A percentile compares a stretch with the other conserved stretches of the same genome.
phyloP scores from a whole-genome alignment of 2,329 filamentous ascomycete species.

The Fusarium compactum region DNA sequence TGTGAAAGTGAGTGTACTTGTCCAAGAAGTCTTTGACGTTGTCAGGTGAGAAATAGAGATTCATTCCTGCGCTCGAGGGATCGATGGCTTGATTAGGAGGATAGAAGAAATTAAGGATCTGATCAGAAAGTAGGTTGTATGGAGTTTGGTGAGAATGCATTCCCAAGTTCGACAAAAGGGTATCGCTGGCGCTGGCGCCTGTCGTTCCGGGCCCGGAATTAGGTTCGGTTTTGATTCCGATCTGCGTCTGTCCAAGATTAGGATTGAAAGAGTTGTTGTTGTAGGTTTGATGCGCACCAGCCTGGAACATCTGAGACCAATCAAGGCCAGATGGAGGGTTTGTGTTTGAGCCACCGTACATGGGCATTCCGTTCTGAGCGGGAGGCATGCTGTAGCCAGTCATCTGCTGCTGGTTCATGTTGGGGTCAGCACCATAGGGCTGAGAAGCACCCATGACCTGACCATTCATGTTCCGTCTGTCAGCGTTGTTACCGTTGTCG shows the following conservation, averaged over 20 bases:
- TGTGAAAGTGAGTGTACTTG: constrained; percentile 78
- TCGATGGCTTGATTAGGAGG: constrained; percentile 60
- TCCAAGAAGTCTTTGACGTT: constrained; percentile 79
- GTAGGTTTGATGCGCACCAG: constrained; percentile 75
- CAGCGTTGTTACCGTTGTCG: constrained; percentile 66
- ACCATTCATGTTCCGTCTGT: constrained; percentile 67
- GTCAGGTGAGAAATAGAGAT: constrained; percentile 73
- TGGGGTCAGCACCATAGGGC: constrained; percentile 68
- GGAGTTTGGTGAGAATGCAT: constrained; percentile 62
- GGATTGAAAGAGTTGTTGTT: constrained; percentile 71
- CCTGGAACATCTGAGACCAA: constrained; percentile 83
- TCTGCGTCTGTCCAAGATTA: constrained; percentile 77
- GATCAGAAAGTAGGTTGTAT: constrained; percentile 66
- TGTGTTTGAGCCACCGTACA: constrained; percentile 70
- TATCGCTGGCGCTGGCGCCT: constrained; percentile 61
- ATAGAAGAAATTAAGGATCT: constrained; percentile 68
- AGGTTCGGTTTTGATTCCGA: constrained; percentile 76
- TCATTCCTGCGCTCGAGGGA: constrained; percentile 67
- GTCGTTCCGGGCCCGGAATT: constrained; percentile 64
- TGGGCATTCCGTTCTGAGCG: constrained; percentile 72
- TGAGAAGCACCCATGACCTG: constrained; percentile 66
- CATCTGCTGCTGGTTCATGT: constrained; percentile 75
- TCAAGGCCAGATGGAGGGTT: constrained; percentile 75
- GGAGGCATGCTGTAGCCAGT: constrained; percentile 73
- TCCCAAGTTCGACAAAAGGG: constrained; percentile 63